A percentile compares a stretch with the other conserved stretches of the same genome.
These are phyloP conservation scores for Geranomyces michiganensis DNA, from an alignment of 192 early-diverging fungal genomes.

Conservation along the genomic window DNA sequence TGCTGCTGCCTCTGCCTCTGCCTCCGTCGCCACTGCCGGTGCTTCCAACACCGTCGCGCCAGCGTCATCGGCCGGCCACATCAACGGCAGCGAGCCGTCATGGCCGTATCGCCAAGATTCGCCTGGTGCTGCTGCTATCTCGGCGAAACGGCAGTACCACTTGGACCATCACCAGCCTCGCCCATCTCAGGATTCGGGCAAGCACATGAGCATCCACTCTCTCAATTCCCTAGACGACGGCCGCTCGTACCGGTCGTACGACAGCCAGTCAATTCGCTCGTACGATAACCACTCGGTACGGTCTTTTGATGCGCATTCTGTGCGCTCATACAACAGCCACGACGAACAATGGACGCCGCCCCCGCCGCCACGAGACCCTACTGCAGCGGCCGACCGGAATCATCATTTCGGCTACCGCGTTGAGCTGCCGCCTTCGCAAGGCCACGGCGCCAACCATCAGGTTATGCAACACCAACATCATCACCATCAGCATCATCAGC, in stretches of 20 bases:
- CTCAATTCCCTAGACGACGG: constrained; percentile 13
- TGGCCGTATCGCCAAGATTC: neutral
- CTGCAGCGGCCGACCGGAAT: neutral
- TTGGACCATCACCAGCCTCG: constrained; percentile 16
- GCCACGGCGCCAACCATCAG: too few relatives aligned
- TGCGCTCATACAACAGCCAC: constrained; percentile 6
- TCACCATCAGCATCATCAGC: neutral
- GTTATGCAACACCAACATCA: neutral
- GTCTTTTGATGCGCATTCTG: constrained; percentile 15
- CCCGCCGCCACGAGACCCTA: neutral
- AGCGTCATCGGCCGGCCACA: neutral
- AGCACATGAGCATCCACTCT: constrained; percentile 15
- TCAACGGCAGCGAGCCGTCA: neutral
- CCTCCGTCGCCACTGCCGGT: neutral
- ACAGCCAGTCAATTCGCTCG: constrained; percentile 13
- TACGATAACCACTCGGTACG: constrained; percentile 15
- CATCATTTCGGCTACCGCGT: neutral
- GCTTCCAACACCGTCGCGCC: neutral
- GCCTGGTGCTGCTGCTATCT: neutral
- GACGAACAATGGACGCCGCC: constrained; percentile 7
- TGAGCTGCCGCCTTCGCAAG: neutral
- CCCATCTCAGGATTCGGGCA: constrained; percentile 27
- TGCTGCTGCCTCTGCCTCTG: neutral
- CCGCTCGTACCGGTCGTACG: constrained; percentile 22
- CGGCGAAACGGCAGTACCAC: neutral